Percentiles rank a stretch among this genome's conserved stretches.
Evolutionary conservation across 2,329 filamentous ascomycete species (phyloP).

Genomic region (Ophiobolus disseminans): DNA sequence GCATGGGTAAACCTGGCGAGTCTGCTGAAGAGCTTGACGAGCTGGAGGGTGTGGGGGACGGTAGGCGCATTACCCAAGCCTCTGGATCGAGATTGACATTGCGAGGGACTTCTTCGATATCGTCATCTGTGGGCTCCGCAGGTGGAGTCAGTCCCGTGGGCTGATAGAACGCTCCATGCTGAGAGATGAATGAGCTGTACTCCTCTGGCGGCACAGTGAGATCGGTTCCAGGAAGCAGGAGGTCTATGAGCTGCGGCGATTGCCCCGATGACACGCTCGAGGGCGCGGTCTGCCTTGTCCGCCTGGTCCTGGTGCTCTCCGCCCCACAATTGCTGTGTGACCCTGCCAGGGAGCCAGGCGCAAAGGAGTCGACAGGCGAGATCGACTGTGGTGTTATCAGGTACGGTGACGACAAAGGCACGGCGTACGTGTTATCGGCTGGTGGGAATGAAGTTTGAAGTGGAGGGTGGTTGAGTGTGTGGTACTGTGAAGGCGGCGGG

Average conservation of each 20-base stretch:
- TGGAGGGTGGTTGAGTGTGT: conserved; percentile 13
- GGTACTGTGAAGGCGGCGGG: conserved; percentile 15
- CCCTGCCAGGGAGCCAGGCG: conserved; percentile 42
- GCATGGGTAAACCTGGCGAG: conserved; percentile 31
- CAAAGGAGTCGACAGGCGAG: conserved; percentile 41
- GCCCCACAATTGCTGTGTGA: conserved; percentile 51
- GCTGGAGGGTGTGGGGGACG: conserved; percentile 46
- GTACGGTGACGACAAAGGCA: conserved; percentile 31
- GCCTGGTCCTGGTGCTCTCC: conserved; percentile 34
- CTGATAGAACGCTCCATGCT: conserved; percentile 46
- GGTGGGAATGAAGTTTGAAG: conserved; percentile 15
- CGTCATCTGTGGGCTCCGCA: conserved; percentile 51
- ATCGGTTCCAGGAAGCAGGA: conserved; percentile 58
- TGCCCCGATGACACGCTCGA: conserved; percentile 53
- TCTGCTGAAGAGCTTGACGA: conserved; percentile 45
- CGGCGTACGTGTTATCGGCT: conserved; percentile 14
- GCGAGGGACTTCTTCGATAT: conserved; percentile 64
- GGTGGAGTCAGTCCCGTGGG: conserved; percentile 38
- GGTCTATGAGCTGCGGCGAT: conserved; percentile 57
- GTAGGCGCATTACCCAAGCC: conserved; percentile 48
- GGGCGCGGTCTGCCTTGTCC: conserved; percentile 37
- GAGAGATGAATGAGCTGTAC: conserved; percentile 42
- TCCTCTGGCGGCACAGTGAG: conserved; percentile 52
- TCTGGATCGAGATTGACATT: conserved; percentile 39
- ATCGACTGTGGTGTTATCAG: conserved; percentile 32